Evolutionary conservation across 2,329 filamentous ascomycete species (phyloP), one percentile per base, ranked within the genome.

Genomic region (Bipolaris zeicola): DNA sequence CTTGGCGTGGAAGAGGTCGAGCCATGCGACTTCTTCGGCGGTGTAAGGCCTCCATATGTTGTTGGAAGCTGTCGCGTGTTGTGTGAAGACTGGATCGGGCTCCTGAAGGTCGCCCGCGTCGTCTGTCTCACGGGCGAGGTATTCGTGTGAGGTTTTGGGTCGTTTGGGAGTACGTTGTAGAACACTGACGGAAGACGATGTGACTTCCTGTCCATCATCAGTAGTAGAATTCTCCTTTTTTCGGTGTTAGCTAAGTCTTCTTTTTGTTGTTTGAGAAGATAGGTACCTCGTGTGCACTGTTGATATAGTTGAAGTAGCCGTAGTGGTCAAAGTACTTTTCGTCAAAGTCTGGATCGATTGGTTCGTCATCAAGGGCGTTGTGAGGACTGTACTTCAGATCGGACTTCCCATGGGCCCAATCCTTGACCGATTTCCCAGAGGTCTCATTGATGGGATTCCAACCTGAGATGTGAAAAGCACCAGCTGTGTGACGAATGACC

Each of bases 21-120:
- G 18, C 62, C 62, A 65, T 1, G 62, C 55, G 4, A 62, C 54
- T 46, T 68, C 64, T 6, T 54, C 43, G 5, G 54, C 49, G 5
- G 47, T 52, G 26, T 47, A 65, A 10, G n/a, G 26, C 8, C 26
- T 38, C 1, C 20, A 5, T 16, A 18, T 8, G 8, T 48, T 51
- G 38, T 56, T 58, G 26, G n/a, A 6, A 1, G 8, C 7, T 4
- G 60, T 41, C 3, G 47, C 55, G 6, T 50, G 34, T 24, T 44
- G 18, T 11, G 13, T 33, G 28, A 58, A 52, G 42, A 50, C 24
- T 11, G 48, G 18, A 24, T n/a, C 39, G 11, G 50, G 61, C 53
- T 56, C 26, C 26, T 8, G 8, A 28, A 10, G 58, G n/a, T 43
- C n/a, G 8, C 10, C 24, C 1, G 18, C 6, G 2, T 14, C 5